phyloP scores from a whole-genome alignment of 2,329 filamentous ascomycete genomes.

The Monilinia vaccinii-corymbosi region DNA sequence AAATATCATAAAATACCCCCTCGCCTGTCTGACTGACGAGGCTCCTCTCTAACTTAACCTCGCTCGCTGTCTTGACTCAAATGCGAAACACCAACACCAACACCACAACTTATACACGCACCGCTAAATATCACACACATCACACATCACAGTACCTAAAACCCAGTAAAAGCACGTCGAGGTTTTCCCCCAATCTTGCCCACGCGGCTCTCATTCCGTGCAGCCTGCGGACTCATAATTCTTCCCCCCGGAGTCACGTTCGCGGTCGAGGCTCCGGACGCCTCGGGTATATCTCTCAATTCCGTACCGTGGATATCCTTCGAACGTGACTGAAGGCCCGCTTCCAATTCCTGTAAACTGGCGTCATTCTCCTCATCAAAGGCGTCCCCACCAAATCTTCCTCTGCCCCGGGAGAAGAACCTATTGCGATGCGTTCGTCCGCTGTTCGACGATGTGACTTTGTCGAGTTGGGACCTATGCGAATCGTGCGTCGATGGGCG shows the following conservation, averaged over 20 bases:
- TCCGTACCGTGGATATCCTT: constrained; percentile 31
- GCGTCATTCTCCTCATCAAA: constrained; percentile 19
- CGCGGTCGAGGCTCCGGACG: constrained; percentile 11
- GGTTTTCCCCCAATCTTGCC: not conserved
- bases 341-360: constrained; percentile 25
- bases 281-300: constrained; percentile 34
- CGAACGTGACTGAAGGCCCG: constrained; percentile 15
- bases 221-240: constrained; percentile 28
- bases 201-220: constrained; percentile 18
- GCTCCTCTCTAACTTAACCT: not conserved
- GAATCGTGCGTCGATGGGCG: constrained; percentile 17
- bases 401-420: constrained; percentile 43
- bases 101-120: too few species aligned
- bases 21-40: not conserved
- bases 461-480: constrained; percentile 20
- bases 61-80: not conserved
- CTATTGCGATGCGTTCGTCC: constrained; percentile 45
- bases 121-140: not conserved
- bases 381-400: constrained; percentile 17
- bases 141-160: not conserved
- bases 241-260: constrained; percentile 9
- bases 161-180: not conserved
- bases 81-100: not conserved
- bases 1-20: not conserved
- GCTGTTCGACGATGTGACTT: constrained; percentile 27